Conservation (phyloP, 2,329 filamentous ascomycete species). For the Sordariomycetes sp. region DNA sequence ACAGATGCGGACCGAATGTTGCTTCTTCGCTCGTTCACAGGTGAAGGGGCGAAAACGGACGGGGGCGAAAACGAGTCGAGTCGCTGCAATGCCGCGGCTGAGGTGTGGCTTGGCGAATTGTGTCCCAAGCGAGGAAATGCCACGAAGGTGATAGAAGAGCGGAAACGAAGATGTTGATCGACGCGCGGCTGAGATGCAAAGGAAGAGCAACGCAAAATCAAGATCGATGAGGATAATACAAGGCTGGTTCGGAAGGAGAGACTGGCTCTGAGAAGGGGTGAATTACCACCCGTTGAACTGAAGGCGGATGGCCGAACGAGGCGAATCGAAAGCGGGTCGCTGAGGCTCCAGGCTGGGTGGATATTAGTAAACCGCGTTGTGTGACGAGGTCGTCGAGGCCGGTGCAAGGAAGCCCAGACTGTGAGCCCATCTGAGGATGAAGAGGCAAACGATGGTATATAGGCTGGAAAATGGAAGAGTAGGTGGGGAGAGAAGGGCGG, state of each 20-base stretch:
- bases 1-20: not conserved
- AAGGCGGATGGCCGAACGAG: not conserved
- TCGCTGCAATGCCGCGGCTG: not conserved
- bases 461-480: not conserved
- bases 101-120: not conserved
- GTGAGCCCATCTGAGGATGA: not conserved
- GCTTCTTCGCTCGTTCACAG: not conserved
- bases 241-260: not conserved
- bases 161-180: not conserved
- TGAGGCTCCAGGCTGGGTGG: conserved; percentile 4
- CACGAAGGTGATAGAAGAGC: not conserved
- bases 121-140: not conserved
- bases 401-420: not conserved
- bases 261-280: not conserved
- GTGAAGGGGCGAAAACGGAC: conserved; percentile 4
- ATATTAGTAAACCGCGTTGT: conserved; percentile 2
- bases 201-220: not conserved
- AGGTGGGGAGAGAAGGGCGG: not conserved
- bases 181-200: not conserved
- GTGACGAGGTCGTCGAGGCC: not conserved
- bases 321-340: conserved; percentile 2
- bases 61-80: conserved; percentile 5
- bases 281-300: not conserved
- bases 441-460: not conserved
- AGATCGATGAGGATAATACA: not conserved